phyloP scores from a whole-genome alignment of 768 basidiomycete species.

The Hericium coralloides region DNA sequence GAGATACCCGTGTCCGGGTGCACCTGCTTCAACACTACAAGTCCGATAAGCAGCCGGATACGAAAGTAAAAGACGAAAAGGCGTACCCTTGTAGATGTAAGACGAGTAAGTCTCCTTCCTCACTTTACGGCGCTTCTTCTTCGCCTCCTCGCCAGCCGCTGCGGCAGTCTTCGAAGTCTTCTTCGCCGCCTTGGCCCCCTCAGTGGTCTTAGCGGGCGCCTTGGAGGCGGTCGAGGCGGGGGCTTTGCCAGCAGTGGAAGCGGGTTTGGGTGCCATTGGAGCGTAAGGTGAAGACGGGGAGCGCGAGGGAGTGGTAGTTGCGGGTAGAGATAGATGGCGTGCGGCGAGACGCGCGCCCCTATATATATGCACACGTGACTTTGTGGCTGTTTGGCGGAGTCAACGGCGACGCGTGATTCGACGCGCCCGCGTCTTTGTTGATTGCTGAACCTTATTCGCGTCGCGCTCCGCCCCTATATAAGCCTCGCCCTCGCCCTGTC shows the following conservation, averaged over 20 bases:
- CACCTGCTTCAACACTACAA: slow-evolving; percentile 85
- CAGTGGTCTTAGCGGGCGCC: slow-evolving; percentile 60
- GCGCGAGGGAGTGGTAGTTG: neutral
- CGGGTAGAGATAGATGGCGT: slow-evolving; percentile 12
- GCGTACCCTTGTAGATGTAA: slow-evolving; percentile 80
- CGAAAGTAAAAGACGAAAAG: too few species aligned
- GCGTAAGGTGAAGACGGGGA: slow-evolving; percentile 2
- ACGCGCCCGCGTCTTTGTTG: slow-evolving; percentile 28
- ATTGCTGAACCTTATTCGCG: slow-evolving; percentile 19
- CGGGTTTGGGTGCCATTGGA: slow-evolving; percentile 62
- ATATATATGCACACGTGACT: slow-evolving; percentile 26
- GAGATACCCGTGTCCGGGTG: slow-evolving; percentile 99
- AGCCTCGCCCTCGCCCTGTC: neutral
- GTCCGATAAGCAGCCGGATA: neutral
- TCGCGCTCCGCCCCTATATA: slow-evolving; percentile 1
- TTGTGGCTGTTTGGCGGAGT: slow-evolving; percentile 27
- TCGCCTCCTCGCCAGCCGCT: slow-evolving; percentile 55
- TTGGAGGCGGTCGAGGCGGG: slow-evolving; percentile 63
- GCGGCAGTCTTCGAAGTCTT: slow-evolving; percentile 60
- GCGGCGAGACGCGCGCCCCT: slow-evolving; percentile 18
- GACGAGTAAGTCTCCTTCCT: slow-evolving; percentile 92
- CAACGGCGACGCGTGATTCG: slow-evolving; percentile 1
- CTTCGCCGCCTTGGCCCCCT: slow-evolving; percentile 66
- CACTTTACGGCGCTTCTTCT: slow-evolving; percentile 83
- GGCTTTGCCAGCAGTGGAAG: slow-evolving; percentile 80